Conservation (phyloP, 2,329 filamentous ascomycete genomes). For the Xylaria sp. region DNA sequence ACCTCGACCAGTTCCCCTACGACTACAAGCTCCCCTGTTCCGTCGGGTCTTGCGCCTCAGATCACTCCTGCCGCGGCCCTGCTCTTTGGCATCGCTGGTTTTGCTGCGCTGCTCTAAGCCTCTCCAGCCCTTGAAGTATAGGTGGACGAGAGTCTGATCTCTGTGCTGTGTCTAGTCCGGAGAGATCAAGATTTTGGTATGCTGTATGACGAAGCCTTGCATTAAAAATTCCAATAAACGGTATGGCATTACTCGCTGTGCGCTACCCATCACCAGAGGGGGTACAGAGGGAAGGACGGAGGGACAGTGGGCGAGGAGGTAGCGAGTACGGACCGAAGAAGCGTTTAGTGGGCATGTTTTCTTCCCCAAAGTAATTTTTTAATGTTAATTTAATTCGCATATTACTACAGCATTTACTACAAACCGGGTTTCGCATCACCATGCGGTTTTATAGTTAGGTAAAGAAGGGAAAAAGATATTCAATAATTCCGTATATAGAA, state of each 20-base stretch:
- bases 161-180: not conserved
- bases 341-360: not conserved
- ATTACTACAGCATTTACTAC: not conserved
- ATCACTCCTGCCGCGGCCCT: constrained; percentile 42
- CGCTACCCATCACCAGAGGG: not conserved
- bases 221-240: not conserved
- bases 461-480: not conserved
- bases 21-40: constrained; percentile 19
- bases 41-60: constrained; percentile 38
- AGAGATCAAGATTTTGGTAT: not conserved
- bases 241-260: not conserved
- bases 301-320: not conserved
- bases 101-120: constrained; percentile 45
- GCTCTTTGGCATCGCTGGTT: constrained; percentile 45
- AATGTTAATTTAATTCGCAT: constrained; percentile 27
- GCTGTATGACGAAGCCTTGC: not conserved
- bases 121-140: constrained; percentile 19
- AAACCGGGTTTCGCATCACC: constrained; percentile 1
- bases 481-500: constrained; percentile 22
- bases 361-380: constrained; percentile 3
- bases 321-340: not conserved
- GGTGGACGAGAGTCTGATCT: not conserved
- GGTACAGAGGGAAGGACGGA: not conserved
- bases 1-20: constrained; percentile 1
- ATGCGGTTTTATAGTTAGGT: constrained; percentile 5